Percentiles rank a stretch among this genome's conserved stretches.
Conservation (phyloP, 208 protist genomes). For the Blechomonas ayalai region DNA sequence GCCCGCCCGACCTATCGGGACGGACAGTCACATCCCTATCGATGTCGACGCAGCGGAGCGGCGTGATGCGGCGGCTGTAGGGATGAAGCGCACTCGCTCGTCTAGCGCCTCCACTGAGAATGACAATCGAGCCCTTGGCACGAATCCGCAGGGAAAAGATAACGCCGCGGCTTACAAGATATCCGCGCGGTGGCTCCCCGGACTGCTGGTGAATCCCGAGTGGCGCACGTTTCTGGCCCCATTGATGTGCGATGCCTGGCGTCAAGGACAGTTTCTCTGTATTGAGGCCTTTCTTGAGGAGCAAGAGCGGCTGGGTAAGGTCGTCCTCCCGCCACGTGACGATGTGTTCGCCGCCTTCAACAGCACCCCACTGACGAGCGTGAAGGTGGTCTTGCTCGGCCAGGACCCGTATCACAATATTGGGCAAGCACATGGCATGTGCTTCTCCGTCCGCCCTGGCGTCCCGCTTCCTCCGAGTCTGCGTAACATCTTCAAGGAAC, state of each 20-base stretch:
- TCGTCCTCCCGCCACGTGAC: constrained; percentile 70
- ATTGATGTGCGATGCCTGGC: constrained; percentile 28
- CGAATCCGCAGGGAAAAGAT: no score
- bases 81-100: no score
- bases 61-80: no score
- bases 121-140: no score
- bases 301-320: constrained; percentile 23
- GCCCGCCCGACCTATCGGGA: no score
- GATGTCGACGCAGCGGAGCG: no score
- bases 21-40: no score
- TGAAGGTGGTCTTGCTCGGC: constrained; percentile 95
- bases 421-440: constrained; percentile 95
- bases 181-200: constrained; percentile 22
- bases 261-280: constrained; percentile 23
- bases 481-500: constrained; percentile 97
- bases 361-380: constrained; percentile 68
- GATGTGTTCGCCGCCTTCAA: constrained; percentile 92
- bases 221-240: constrained; percentile 60
- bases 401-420: constrained; percentile 95
- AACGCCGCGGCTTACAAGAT: no score
- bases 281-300: constrained; percentile 70
- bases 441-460: constrained; percentile 93
- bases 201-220: constrained; percentile 28
- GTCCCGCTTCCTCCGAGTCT: constrained; percentile 81
- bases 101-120: no score